Evolutionary conservation across 2,329 filamentous ascomycete genomes (phyloP).

Genomic region (Ophiostoma novo-ulmi): DNA sequence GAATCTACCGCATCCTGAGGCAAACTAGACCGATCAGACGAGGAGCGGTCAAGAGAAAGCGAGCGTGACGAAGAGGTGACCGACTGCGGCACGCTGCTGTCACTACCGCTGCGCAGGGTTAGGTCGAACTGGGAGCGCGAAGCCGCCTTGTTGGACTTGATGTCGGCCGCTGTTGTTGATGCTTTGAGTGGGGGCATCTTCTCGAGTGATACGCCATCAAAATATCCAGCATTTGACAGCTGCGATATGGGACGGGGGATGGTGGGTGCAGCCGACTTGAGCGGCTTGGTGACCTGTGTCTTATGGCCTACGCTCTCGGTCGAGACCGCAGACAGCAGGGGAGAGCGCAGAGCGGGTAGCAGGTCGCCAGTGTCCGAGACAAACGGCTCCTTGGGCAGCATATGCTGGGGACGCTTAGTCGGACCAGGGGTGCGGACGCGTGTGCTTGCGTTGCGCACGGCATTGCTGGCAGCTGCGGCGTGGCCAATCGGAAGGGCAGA

Average conservation of each 20-base stretch:
- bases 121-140: conserved; percentile 28
- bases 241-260: conserved; percentile 36
- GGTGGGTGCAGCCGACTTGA: conserved; percentile 28
- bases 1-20: neutral
- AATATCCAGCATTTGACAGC: conserved; percentile 33
- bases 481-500: neutral
- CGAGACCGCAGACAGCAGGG: conserved; percentile 29
- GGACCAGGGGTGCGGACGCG: conserved; percentile 33
- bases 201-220: conserved; percentile 34
- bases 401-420: conserved; percentile 33
- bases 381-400: conserved; percentile 35
- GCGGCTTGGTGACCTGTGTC: conserved; percentile 25
- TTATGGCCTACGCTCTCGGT: conserved; percentile 27
- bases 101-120: conserved; percentile 26
- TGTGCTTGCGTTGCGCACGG: conserved; percentile 35
- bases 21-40: conserved; percentile 26
- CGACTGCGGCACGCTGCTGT: conserved; percentile 27
- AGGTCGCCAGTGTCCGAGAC: conserved; percentile 33
- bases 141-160: conserved; percentile 20
- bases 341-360: conserved; percentile 33
- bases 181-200: conserved; percentile 34
- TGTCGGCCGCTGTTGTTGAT: conserved; percentile 23
- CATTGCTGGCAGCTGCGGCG: neutral
- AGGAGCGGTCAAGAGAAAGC: conserved; percentile 28
- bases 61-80: conserved; percentile 25